Evolutionary conservation across 139 green algal genomes (phyloP), one percentile per base, ranked within the genome.

Genomic region (Haematococcus lacustris): DNA sequence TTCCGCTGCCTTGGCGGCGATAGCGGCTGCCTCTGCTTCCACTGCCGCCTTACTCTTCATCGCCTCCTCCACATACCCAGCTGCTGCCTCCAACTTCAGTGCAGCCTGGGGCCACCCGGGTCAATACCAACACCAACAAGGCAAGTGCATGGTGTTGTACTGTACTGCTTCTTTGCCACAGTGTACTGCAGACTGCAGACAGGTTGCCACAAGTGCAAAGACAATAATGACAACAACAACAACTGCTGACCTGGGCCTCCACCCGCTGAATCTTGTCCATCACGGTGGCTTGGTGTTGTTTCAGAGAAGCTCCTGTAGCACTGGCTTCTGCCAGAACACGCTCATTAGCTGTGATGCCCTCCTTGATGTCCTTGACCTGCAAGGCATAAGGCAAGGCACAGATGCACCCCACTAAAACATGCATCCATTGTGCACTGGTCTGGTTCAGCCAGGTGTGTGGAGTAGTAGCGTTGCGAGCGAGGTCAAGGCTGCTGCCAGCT

Each of bases 11-110:
- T 84, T 81, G 25, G 89, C 88, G 39, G 78, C 68, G 17, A 82
- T 80, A 3, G 85, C 88, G 17, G 85, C 88, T 66, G 91, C 90
- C 69, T 90, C 88, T 35, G 90, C 90, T 78, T 92, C 78, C 34
- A 89, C 82, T 0, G 87, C 89, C 77, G 95, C 91, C 66, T 86
- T 90, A 53, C 92, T 81, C 30, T 83, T 82, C 60, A 89, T 65
- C 65, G 88, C 82, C 78, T 93, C 83, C 77, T 95, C 90, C 17
- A 96, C 76, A 38, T 70, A 78, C 13, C 75, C 83, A 53, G 85
- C 84, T 1, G 89, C 87, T 3, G 91, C 91, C 65, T 95, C 88
- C 50, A 86, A 51, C 82, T 86, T 90, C 39, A 93, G 71, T 32
- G 78, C 73, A 59, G 81, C 82, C 86, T 94, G 85, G 32, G 34